Base-by-base conservation (phyloP, 1,284 basidiomycete species). In the Ganoderma sinense region DNA sequence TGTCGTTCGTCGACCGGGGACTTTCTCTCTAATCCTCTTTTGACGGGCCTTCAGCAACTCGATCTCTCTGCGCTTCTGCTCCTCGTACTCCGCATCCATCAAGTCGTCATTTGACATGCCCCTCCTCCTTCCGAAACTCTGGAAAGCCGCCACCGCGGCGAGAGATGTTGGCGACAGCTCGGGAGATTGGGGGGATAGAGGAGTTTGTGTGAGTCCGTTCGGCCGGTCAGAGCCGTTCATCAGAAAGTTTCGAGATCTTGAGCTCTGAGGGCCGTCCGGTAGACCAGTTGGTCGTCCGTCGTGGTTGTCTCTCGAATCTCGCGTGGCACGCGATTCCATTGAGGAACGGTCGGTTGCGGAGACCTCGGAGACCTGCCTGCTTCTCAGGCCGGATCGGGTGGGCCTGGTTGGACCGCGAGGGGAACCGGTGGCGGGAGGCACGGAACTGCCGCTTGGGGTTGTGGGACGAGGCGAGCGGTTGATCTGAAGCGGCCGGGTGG, bases 131-230 rank as follows among this genome's bases (percentile, higher is more conserved):
- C 89, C 84, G 29, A 90, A 88, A 66, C 86, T 85, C 76, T 89
- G 87, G 78, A 94, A 94, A 39, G 92, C 91, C 69, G 89, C 81
- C 51, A 93, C 87, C 55, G 84, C 84, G n/a, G 82, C 82, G 53
- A 91, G 85, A n/a, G 87, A 85, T 3, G 85, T 83, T 60, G 83
- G 78, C 31, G 83, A 79, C 41, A 80, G 67, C 31, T 75, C 73
- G 10, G 75, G 41, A 13, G 76, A 69, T 36, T 20, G 75, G 74
- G 76, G 75, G 69, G 69, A 69, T 64, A 43, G 67, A 61, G 66
- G 69, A 8, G 62, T 53, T 56, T 64, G 67, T 64, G 63, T 62
- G 55, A 64, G 65, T 65, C 71, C 72, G 63, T 71, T 74, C 23
- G 64, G 66, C 33, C 68, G 71, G 31, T 70, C 72, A 14, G 72